Percentiles rank a stretch among this genome's conserved stretches.
These are phyloP conservation scores for Pholiota molesta DNA, from an alignment of 768 basidiomycete species.

Conservation along the genomic window DNA sequence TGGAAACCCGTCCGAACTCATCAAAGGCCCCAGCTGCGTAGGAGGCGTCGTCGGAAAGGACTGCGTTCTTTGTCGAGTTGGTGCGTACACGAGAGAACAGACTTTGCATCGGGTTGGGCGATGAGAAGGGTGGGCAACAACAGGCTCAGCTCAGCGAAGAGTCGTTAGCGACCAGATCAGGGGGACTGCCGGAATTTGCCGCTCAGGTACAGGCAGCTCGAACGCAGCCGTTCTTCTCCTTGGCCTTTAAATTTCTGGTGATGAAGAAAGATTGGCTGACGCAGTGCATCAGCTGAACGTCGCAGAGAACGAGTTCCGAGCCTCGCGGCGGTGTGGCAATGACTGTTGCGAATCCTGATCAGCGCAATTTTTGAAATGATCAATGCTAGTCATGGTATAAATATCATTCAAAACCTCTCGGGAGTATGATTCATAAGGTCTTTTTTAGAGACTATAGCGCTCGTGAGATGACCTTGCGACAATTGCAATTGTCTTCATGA, in stretches of 20 bases:
- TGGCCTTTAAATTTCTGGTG: no score
- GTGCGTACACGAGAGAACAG: conserved; percentile 74
- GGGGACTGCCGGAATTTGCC: conserved; percentile 23
- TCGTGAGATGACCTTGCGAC: no score
- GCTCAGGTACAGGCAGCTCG: conserved; percentile 6
- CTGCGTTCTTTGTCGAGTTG: conserved; percentile 47
- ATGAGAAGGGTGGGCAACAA: conserved; percentile 33
- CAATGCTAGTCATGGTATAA: background rate
- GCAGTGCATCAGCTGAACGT: background rate
- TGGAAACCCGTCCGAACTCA: conserved; percentile 67
- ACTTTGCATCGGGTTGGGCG: conserved; percentile 63
- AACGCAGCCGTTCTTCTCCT: background rate
- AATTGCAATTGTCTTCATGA: background rate
- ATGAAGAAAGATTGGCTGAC: background rate
- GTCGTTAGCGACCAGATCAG: conserved; percentile 28
- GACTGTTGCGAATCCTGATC: background rate
- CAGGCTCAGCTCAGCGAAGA: conserved; percentile 6
- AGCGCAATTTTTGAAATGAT: background rate
- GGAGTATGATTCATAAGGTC: no score
- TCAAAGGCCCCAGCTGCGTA: conserved; percentile 41
- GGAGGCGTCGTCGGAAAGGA: conserved; percentile 25
- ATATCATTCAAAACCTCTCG: background rate
- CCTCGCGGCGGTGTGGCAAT: conserved; percentile 1
- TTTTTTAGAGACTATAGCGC: no score
- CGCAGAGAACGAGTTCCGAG: background rate